phyloP scores from a whole-genome alignment of 2,329 filamentous ascomycete species.

The Cladosporium sp. region DNA sequence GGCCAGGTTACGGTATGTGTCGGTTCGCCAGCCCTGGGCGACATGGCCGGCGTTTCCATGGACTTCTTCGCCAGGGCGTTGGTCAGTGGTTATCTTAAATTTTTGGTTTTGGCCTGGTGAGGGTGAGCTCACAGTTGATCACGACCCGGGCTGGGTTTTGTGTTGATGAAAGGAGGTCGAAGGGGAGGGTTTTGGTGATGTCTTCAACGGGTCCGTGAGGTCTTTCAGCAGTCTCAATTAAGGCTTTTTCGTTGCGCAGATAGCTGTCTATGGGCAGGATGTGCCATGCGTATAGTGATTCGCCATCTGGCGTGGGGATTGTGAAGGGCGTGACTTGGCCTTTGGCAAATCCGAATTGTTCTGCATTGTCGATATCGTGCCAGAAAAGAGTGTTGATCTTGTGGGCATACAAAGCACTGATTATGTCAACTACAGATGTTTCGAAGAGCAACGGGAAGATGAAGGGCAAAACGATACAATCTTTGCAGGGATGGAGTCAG shows the following conservation, averaged over 20 bases:
- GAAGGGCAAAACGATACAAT: slow-evolving; percentile 58
- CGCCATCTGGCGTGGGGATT: slow-evolving; percentile 67
- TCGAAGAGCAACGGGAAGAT: background rate
- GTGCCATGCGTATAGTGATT: slow-evolving; percentile 84
- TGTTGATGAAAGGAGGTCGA: slow-evolving; percentile 46
- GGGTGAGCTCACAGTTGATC: slow-evolving; percentile 44
- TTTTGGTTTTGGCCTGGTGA: background rate
- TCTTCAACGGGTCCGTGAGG: slow-evolving; percentile 42
- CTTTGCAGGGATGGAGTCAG: slow-evolving; percentile 69
- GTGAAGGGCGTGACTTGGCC: slow-evolving; percentile 87
- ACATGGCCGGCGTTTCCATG: slow-evolving; percentile 77
- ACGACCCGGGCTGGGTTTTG: slow-evolving; percentile 51
- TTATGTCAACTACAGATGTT: background rate
- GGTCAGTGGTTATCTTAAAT: background rate
- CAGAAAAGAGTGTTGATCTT: slow-evolving; percentile 68
- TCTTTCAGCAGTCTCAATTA: slow-evolving; percentile 48
- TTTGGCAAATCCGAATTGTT: slow-evolving; percentile 79
- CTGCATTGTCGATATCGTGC: slow-evolving; percentile 68
- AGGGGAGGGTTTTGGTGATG: slow-evolving; percentile 45
- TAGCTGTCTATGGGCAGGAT: slow-evolving; percentile 76
- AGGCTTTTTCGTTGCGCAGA: slow-evolving; percentile 60
- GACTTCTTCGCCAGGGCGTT: slow-evolving; percentile 16
- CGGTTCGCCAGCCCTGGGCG: slow-evolving; percentile 69
- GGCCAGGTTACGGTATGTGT: slow-evolving; percentile 72
- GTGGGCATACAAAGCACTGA: slow-evolving; percentile 77